Conservation (phyloP, 306 rosid genomes). For the Malus orientalis region DNA sequence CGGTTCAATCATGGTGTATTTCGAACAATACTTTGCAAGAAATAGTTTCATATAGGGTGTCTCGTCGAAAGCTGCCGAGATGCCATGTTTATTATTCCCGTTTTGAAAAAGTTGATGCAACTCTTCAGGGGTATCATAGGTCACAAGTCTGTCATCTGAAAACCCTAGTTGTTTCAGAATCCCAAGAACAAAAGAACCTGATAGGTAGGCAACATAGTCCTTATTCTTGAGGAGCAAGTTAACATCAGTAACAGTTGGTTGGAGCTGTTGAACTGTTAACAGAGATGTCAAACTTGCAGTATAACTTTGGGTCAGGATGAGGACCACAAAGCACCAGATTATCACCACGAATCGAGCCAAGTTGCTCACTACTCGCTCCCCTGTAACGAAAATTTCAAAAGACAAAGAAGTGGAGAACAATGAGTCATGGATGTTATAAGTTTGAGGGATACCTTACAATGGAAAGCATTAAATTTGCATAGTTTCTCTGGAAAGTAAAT, state of each 20-base stretch:
- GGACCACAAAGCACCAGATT: slow-evolving; percentile 14
- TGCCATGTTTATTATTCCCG: not conserved
- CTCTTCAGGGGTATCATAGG: not conserved
- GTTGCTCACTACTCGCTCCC: slow-evolving; percentile 14
- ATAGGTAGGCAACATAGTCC: not conserved
- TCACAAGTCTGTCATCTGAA: not conserved
- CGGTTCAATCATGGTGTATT: slow-evolving; percentile 11
- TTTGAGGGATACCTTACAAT: not conserved
- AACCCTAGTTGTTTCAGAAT: not conserved
- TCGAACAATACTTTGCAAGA: slow-evolving; percentile 4
- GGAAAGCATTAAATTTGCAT: not conserved
- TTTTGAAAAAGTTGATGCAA: not conserved
- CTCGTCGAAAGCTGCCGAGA: slow-evolving; percentile 9
- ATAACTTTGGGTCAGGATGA: slow-evolving; percentile 11
- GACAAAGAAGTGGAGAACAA: not conserved
- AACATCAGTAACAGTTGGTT: slow-evolving; percentile 16
- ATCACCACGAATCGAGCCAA: slow-evolving; percentile 11
- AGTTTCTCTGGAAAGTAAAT: not conserved
- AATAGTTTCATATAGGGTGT: slow-evolving; percentile 1
- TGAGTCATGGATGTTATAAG: not conserved
- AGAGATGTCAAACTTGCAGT: slow-evolving; percentile 18
- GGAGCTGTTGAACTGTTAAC: slow-evolving; percentile 13
- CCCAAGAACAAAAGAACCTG: not conserved
- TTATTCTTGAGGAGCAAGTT: slow-evolving; percentile 6
- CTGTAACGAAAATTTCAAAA: not conserved